Evolutionary conservation across 371 early-diverging fungal genomes (phyloP), one percentile per base, ranked within the genome.

Genomic region (Mucor circinelloides): DNA sequence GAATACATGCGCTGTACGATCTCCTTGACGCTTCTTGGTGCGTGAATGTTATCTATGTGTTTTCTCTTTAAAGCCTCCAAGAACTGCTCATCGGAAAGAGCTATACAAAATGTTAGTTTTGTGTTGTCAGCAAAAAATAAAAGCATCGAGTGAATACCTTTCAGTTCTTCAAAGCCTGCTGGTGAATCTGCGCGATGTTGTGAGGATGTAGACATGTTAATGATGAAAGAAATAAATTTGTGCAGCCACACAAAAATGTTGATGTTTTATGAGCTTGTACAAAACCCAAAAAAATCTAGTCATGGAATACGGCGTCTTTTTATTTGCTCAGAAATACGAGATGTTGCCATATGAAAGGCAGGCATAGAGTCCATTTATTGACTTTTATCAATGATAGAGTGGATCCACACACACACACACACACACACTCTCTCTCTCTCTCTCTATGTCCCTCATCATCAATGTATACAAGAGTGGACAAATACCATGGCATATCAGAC

Each of bases 221-320:
- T 13, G 27, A 44, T 25, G 25, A 52, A 52, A 52, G 25, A 15
- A 13, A 25, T 10, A 25, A 12, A 10, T 4, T 23, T 17, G 46
- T 48, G 48, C 48, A 48, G 48, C 48, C 48, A 48, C 48, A 52
- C 25, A 27, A 27, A 52, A 52, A n/a, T n/a, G n/a, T 52, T 52
- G 27, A 52, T 52, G 52, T 52, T 52, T 52, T 52, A 27, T 31
- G 56, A 19, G 27, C 30, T 28, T 54, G 54, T 5, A 31, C 32
- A 3, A 56, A 31, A 32, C 6, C 17, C 13, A 15, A 30, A 32
- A 48, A 48, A 12, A 10, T 40, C 42, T 52, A 52, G 52, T 52
- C 52, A 52, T 52, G 52, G 23, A 52, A 10, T 25, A 25, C 48
- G 27, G 25, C 50, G 50, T 50, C 27, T 12, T 27, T 13, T 27